Base-by-base conservation (phyloP, 2,329 filamentous ascomycete species). In the Penicillium sp. region DNA sequence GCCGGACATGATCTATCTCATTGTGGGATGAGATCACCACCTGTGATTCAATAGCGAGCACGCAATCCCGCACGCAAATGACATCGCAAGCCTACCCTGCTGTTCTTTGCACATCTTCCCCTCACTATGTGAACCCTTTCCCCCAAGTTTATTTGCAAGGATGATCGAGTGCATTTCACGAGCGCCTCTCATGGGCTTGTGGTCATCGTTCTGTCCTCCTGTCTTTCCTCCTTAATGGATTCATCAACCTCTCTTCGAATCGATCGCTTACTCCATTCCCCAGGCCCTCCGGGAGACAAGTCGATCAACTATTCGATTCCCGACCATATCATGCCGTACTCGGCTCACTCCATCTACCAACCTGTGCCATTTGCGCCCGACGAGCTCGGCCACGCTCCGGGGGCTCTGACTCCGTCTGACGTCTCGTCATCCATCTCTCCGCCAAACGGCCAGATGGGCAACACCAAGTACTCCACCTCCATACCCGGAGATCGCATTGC, bases 371-470 rank as follows among this genome's bases (percentile, higher is more conserved):
- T 69, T 60, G 61, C 64, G n/a, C 61, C 65, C 50, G 69, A 72
- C 57, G 70, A 72, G 18, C 58, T 70, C 48, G 63, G 67, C 35
- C 69, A 70, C 45, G 67, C 60, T 14, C 62, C 65, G 27, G 70
- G 70, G 20, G 63, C 67, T 27, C 50, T 71, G 50, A 73, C 70
- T n/a, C 70, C 70, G n/a, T 73, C 70, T 31, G 70, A 73, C 51
- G 69, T 73, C 49, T 73, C 70, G 1, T 70, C 68, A n/a, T 73
- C 70, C 41, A 73, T 73, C 55, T 73, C 70, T 24, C 70, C 70
- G 13, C 70, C 70, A 33, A 73, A 71, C 50, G 70, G 70, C 25
- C 64, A 67, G 42, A 62, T 73, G 63, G 68, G 69, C 50, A 71
- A 70, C 63, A 69, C 53, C 59, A 72, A 72, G 54, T 73, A 73